Conservation (phyloP, 2,329 filamentous ascomycete species). For the Coleophoma crateriformis region DNA sequence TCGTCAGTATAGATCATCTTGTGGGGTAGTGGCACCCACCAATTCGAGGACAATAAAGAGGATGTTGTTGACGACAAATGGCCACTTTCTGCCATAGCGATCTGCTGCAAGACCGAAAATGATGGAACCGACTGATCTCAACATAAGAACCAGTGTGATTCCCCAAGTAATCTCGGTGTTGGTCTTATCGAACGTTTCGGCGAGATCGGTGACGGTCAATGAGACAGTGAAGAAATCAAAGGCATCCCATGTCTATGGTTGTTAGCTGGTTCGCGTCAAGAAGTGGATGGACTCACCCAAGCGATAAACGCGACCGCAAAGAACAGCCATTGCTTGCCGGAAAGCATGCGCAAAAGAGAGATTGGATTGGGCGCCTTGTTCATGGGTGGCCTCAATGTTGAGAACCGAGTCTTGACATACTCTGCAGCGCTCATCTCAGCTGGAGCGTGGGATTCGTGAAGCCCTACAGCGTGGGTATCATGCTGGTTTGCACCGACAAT, state of each 20-base stretch:
- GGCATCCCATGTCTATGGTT: constrained; percentile 58
- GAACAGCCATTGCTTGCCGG: constrained; percentile 65
- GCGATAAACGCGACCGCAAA: constrained; percentile 68
- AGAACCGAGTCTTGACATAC: constrained; percentile 47
- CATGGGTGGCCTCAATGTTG: constrained; percentile 52
- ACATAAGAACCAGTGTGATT: constrained; percentile 69
- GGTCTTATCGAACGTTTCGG: constrained; percentile 49
- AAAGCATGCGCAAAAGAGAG: constrained; percentile 59
- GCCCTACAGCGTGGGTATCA: not conserved
- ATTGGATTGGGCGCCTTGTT: constrained; percentile 65
- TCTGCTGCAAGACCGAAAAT: constrained; percentile 74
- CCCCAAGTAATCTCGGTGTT: constrained; percentile 67
- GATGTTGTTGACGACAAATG: constrained; percentile 70
- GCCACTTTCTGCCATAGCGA: constrained; percentile 76
- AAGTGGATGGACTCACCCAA: constrained; percentile 40
- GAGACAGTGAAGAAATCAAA: constrained; percentile 81
- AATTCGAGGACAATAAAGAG: constrained; percentile 65
- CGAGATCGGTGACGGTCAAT: constrained; percentile 70
- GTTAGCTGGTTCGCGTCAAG: not conserved
- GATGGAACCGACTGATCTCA: constrained; percentile 70
- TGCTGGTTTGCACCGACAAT: not conserved
- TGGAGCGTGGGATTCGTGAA: constrained; percentile 16
- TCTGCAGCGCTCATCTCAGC: constrained; percentile 12
- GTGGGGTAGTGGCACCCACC: constrained; percentile 47
- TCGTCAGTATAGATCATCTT: constrained; percentile 67